Evolutionary conservation across 1,139 yeast genomes (phyloP), one percentile per base, ranked within the genome.

Genomic region (Suhomyces coccinellae): DNA sequence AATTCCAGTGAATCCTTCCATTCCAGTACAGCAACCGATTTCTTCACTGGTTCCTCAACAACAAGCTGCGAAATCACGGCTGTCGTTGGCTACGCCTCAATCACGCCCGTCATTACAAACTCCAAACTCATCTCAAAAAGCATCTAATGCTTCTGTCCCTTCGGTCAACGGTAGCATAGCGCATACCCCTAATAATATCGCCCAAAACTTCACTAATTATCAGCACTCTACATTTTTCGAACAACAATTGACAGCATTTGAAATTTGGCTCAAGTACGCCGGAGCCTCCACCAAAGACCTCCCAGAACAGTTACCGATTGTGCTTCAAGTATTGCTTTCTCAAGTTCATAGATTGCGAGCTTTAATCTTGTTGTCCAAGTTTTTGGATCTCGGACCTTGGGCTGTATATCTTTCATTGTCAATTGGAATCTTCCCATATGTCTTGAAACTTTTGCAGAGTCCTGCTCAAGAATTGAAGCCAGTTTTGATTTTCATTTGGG

Each of bases 391-490:
- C 36, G 99, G 99, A 0, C 97, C 99, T 0, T 89, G 97, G 95
- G 98, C 99, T 0, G 99, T 93, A 0, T 89, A 90, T 56, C 71
- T 91, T 35, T 95, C 98, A 0, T 71, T 93, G 32, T 87, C 97
- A 4, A 91, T 93, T 56, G 98, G 99, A 24, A 93, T 93, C 31
- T 93, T 93, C 66, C 98, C 99, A 0, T 95, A 95, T 61, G 97
- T 95, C 24, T 72, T 93, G 48, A 89, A 91, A 57, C 73, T 95
- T 30, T 69, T 93, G 31, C 99, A 93, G 62, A 86, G 96, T 49
- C 98, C 99, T 0, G 97, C 98, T 0, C 95, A 89, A 33, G 99
- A 95, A 58, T 72, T 95, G 49, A 90, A 90, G 58, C 98, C 99
- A 0, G 97, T 93, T 3, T 69, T 93, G 48, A 93, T 95, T 1